Evolutionary conservation across 2,329 filamentous ascomycete species (phyloP).

Genomic region (Aureobasidium melanogenum): DNA sequence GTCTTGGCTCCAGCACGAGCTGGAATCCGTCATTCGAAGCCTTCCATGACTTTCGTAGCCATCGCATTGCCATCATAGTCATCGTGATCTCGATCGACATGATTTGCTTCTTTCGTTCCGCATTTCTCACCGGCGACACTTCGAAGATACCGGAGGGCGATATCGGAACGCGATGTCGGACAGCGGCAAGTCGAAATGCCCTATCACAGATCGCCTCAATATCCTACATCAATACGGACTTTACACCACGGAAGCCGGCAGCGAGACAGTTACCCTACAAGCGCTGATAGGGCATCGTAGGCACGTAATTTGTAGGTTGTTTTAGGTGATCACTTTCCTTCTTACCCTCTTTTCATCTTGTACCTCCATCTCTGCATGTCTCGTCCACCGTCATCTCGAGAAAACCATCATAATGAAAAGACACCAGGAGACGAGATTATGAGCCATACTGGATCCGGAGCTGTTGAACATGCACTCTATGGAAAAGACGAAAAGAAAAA

Average conservation of each 20-base stretch:
- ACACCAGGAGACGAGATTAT: background rate
- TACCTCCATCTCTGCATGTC: background rate
- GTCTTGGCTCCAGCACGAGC: background rate
- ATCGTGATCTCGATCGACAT: background rate
- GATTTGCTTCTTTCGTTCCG: background rate
- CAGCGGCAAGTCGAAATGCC: background rate
- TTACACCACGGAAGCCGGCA: background rate
- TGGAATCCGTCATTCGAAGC: background rate
- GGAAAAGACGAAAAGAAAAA: background rate
- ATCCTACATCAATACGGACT: background rate
- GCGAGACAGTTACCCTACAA: background rate
- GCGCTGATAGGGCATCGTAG: background rate
- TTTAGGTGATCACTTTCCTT: background rate
- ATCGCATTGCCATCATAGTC: background rate
- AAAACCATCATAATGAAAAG: background rate
- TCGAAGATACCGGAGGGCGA: background rate
- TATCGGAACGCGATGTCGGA: background rate
- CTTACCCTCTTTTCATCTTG: background rate
- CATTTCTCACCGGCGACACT: background rate
- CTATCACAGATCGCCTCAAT: background rate
- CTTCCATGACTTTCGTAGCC: background rate
- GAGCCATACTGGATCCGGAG: background rate
- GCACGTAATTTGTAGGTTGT: background rate
- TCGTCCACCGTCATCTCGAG: background rate
- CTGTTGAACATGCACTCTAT: no score